Evolutionary conservation across 148 eudicot species (phyloP).

Genomic region (Arctostaphylos glauca): DNA sequence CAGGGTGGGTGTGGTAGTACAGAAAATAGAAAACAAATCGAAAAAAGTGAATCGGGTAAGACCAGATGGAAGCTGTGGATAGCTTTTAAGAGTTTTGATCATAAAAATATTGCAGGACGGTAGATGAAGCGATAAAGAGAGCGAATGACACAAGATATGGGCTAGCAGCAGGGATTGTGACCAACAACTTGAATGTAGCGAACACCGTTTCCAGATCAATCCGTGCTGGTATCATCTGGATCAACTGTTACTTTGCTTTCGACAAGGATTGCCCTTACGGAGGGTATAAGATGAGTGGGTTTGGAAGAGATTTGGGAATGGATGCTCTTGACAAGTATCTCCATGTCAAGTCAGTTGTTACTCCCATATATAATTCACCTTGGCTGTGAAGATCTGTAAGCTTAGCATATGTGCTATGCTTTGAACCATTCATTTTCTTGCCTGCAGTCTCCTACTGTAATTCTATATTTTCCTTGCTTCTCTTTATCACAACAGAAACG

Average conservation of each 20-base stretch:
- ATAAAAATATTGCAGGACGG: constrained; percentile 38
- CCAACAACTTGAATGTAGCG: constrained; percentile 62
- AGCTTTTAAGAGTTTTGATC: background rate
- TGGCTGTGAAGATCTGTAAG: constrained; percentile 39
- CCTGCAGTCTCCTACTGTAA: background rate
- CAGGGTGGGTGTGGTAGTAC: background rate
- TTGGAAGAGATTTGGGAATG: constrained; percentile 63
- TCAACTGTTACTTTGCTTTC: constrained; percentile 78
- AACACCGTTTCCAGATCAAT: constrained; percentile 76
- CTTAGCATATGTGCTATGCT: background rate
- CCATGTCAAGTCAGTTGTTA: constrained; percentile 61
- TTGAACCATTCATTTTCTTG: background rate
- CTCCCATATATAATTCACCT: constrained; percentile 68
- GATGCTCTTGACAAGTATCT: constrained; percentile 65
- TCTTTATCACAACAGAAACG: background rate
- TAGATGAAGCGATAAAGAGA: constrained; percentile 67
- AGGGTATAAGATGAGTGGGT: constrained; percentile 85
- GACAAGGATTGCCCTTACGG: constrained; percentile 63
- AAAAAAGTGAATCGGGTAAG: too few relatives aligned
- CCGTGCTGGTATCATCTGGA: constrained; percentile 69
- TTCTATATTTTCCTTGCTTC: background rate
- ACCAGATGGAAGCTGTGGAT: background rate
- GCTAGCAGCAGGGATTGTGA: constrained; percentile 74
- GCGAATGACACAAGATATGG: constrained; percentile 67
- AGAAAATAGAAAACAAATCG: background rate